These are phyloP conservation scores for Crithidia sp. DNA, from an alignment of 208 protist species.

Conservation along the genomic window DNA sequence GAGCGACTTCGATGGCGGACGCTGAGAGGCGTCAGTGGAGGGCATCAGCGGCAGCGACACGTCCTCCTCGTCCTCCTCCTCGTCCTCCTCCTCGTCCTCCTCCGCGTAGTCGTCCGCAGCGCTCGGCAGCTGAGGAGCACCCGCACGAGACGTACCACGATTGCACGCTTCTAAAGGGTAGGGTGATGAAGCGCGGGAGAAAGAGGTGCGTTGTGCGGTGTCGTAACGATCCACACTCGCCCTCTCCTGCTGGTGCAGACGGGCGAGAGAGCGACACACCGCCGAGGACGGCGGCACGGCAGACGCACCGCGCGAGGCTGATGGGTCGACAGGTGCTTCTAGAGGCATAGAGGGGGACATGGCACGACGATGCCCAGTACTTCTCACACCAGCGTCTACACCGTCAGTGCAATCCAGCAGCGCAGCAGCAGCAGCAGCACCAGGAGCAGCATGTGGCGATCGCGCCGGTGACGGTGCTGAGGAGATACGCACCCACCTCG, in stretches of 20 bases:
- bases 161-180: no score
- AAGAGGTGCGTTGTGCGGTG: neutral
- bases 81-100: neutral
- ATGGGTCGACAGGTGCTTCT: no score
- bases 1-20: neutral
- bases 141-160: neutral
- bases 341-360: no score
- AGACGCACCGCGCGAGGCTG: neutral
- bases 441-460: neutral
- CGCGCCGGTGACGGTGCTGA: neutral
- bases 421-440: neutral
- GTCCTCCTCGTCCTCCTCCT: neutral
- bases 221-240: neutral
- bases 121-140: neutral
- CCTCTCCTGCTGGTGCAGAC: neutral
- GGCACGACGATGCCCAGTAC: no score
- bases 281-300: neutral
- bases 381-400: no score
- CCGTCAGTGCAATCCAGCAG: no score
- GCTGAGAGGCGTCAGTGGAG: neutral
- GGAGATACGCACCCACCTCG: neutral
- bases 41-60: neutral
- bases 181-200: neutral
- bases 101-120: slow-evolving; percentile 3
- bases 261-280: slow-evolving; percentile 4